Conservation (phyloP, 805 yeast genomes). For the Brettanomyces nanus region DNA sequence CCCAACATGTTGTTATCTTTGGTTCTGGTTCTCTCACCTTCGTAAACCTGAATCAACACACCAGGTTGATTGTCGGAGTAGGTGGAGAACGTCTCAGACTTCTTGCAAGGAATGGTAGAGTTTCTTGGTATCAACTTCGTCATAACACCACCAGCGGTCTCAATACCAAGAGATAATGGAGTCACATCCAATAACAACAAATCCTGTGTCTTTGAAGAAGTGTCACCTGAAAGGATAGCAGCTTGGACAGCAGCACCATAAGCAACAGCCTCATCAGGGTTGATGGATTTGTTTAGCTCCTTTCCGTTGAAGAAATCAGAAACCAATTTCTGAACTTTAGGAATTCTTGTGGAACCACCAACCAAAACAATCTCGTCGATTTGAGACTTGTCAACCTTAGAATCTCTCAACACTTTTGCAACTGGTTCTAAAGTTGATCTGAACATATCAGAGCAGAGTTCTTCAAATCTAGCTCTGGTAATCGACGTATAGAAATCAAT, state of each 20-base stretch:
- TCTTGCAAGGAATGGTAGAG: slow-evolving; percentile 96
- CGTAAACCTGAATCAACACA: slow-evolving; percentile 93
- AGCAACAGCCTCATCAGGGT: slow-evolving; percentile 99
- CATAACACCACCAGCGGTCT: slow-evolving; percentile 99
- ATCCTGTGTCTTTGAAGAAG: slow-evolving; percentile 91
- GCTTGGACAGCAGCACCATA: slow-evolving; percentile 99
- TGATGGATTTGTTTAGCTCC: slow-evolving; percentile 92
- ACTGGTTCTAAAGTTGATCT: slow-evolving; percentile 93
- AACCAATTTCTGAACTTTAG: slow-evolving; percentile 91
- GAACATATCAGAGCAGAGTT: slow-evolving; percentile 88
- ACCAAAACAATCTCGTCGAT: slow-evolving; percentile 90
- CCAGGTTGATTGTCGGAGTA: slow-evolving; percentile 98
- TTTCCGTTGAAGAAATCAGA: slow-evolving; percentile 96
- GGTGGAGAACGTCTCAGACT: slow-evolving; percentile 94
- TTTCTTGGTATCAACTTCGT: slow-evolving; percentile 97
- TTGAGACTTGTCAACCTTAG: slow-evolving; percentile 82
- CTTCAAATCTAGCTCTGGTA: slow-evolving; percentile 98
- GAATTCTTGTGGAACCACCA: slow-evolving; percentile 98
- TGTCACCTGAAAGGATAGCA: slow-evolving; percentile 92
- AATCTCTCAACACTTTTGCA: slow-evolving; percentile 87
- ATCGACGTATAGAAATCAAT: slow-evolving; percentile 92
- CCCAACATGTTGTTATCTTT: slow-evolving; percentile 95
- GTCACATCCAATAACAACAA: slow-evolving; percentile 91
- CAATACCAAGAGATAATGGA: slow-evolving; percentile 95
- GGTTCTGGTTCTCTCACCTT: slow-evolving; percentile 97